Evolutionary conservation across 805 yeast species (phyloP).

Genomic region (Zygosaccharomyces kombuchaensis): DNA sequence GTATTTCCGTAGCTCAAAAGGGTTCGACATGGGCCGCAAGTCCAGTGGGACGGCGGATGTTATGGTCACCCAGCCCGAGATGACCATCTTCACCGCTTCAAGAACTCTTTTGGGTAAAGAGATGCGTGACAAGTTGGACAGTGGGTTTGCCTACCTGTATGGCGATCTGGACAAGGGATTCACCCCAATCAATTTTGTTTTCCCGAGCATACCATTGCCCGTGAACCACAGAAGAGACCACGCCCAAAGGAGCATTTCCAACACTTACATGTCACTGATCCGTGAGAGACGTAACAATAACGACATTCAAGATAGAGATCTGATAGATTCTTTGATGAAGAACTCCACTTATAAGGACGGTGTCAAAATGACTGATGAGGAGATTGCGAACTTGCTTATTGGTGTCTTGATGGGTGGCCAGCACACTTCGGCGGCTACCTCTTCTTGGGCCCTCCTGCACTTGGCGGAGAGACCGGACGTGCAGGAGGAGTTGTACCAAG

Average conservation of each 20-base stretch:
- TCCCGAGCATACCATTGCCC: conserved; percentile 89
- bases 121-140: conserved; percentile 75
- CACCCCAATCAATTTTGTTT: conserved; percentile 92
- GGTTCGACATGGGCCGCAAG: conserved; percentile 41
- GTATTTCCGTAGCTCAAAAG: conserved; percentile 53
- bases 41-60: conserved; percentile 56
- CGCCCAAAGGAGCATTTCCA: conserved; percentile 79
- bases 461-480: conserved; percentile 82
- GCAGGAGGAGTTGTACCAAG: conserved; percentile 75
- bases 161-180: conserved; percentile 95
- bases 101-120: conserved; percentile 89
- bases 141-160: conserved; percentile 78
- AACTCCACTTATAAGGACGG: conserved; percentile 90
- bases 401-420: conserved; percentile 99
- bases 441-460: conserved; percentile 91
- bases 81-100: conserved; percentile 94
- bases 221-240: conserved; percentile 77
- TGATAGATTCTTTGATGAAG: conserved; percentile 82
- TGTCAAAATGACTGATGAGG: conserved; percentile 86
- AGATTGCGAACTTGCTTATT: conserved; percentile 87
- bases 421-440: conserved; percentile 94
- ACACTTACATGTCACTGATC: conserved; percentile 77
- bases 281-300: conserved; percentile 65
- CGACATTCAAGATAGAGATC: conserved; percentile 79
- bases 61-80: conserved; percentile 83